Evolutionary conservation across 169 alveolate genomes (phyloP).

Genomic region (Plasmodium blacklocki): DNA sequence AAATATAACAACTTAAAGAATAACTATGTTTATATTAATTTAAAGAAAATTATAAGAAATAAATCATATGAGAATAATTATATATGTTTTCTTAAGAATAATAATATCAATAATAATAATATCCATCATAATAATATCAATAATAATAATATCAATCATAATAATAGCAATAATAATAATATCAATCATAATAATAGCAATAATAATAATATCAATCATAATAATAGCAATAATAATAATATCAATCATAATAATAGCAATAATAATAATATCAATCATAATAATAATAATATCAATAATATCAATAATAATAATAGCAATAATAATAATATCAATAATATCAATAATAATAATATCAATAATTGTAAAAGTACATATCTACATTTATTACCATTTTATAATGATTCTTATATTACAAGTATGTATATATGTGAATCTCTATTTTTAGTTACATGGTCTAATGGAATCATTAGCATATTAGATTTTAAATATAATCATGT

Average conservation of each 20-base stretch:
- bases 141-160: not conserved
- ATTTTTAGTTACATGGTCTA: slow-evolving; percentile 46
- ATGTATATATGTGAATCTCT: slow-evolving; percentile 37
- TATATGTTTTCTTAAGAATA: not conserved
- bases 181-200: not conserved
- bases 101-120: not conserved
- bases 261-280: not conserved
- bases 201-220: not conserved
- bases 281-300: no score
- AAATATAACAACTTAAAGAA: slow-evolving; percentile 30
- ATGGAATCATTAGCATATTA: slow-evolving; percentile 50
- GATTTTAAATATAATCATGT: slow-evolving; percentile 25
- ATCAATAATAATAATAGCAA: not conserved
- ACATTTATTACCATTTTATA: not conserved
- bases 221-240: no score
- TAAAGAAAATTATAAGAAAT: slow-evolving; percentile 24
- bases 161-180: not conserved
- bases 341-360: not conserved
- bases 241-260: not conserved
- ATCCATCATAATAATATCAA: not conserved
- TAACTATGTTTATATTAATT: slow-evolving; percentile 43
- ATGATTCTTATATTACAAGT: slow-evolving; percentile 33
- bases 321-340: not conserved
- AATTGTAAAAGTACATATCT: not conserved
- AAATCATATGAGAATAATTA: slow-evolving; percentile 7